Evolutionary conservation across 2,329 filamentous ascomycete species (phyloP), one percentile per base, ranked within the genome.

Genomic region (Beauveria sp.): DNA sequence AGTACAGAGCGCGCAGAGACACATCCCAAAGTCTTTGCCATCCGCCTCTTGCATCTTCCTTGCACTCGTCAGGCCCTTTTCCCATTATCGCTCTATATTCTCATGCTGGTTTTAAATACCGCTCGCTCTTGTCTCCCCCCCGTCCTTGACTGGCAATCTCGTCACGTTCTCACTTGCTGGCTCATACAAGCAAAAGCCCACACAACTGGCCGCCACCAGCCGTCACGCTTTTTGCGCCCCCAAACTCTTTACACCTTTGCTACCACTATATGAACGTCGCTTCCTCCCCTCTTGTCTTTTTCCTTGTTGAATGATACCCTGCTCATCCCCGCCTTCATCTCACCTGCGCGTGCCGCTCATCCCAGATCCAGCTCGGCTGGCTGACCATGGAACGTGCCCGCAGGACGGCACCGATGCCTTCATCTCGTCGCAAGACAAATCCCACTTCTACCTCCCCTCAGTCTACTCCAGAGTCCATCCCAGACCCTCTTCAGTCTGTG

Each of bases 311-410:
- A 40, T 47, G 47, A 47, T 60, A 42, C 51, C 63, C 34, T 51
- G 20, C 22, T 20, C 42, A 7, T 26, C 53, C 7, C 46, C n/a
- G 20, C 34, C n/a, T 20, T 28, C 49, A 56, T 22, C 22, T 38
- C 40, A 14, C 61, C 60, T 40, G 49, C 50, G 55, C 57, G 49
- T 59, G 18, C 55, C 22, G 40, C 53, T 58, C 60, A 30, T 20
- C 53, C 46, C 60, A 62, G 28, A 58, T 46, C 45, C 56, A 62
- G 61, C 61, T 34, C 20, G 18, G 30, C 46, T 55, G 61, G 61
- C 61, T 56, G 55, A 60, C 42, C 50, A 62, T 75, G 73, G 73
- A 75, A 65, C 73, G 73, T 70, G 69, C 71, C 69, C 73, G 73
- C 67, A 72, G 72, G 60, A 69, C 72, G 63, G 67, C 28, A 34